Evolutionary conservation across 2,329 filamentous ascomycete species (phyloP).

Genomic region (Exophiala dermatitidis): DNA sequence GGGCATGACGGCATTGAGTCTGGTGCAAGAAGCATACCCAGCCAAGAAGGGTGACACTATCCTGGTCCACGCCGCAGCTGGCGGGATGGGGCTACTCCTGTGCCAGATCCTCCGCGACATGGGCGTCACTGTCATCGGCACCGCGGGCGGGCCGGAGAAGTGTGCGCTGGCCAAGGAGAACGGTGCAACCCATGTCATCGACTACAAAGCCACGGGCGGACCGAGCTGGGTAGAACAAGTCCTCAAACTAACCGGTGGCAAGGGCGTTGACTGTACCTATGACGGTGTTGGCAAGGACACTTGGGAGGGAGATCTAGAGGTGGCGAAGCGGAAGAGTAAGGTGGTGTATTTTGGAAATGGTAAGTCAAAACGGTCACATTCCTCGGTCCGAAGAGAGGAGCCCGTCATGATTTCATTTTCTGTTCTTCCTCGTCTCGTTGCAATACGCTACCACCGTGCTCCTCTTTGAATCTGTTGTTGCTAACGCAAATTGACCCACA

Average conservation of each 20-base stretch:
- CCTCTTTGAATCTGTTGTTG: not conserved
- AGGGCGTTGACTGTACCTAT: constrained; percentile 63
- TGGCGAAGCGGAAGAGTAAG: constrained; percentile 68
- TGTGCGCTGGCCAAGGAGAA: constrained; percentile 59
- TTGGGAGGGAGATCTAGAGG: constrained; percentile 69
- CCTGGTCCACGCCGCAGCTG: constrained; percentile 77
- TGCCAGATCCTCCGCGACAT: constrained; percentile 62
- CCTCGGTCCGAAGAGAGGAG: not conserved
- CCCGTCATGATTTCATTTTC: not conserved
- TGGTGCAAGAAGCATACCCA: constrained; percentile 64
- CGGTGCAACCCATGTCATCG: constrained; percentile 65
- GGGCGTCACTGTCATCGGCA: constrained; percentile 72
- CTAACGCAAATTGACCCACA: not conserved
- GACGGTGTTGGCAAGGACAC: constrained; percentile 81
- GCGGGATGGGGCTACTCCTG: constrained; percentile 69
- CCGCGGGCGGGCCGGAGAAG: constrained; percentile 67
- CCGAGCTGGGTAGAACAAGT: constrained; percentile 71
- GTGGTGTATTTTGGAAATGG: constrained; percentile 71
- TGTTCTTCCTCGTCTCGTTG: too few species aligned
- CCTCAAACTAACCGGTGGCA: constrained; percentile 72
- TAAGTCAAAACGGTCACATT: constrained; percentile 1
- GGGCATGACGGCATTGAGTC: constrained; percentile 72
- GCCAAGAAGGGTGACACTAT: constrained; percentile 73
- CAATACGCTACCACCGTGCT: not conserved
- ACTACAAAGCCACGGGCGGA: constrained; percentile 71